Conservation (phyloP, 1,284 basidiomycete species). For the Dichomitus squalens region DNA sequence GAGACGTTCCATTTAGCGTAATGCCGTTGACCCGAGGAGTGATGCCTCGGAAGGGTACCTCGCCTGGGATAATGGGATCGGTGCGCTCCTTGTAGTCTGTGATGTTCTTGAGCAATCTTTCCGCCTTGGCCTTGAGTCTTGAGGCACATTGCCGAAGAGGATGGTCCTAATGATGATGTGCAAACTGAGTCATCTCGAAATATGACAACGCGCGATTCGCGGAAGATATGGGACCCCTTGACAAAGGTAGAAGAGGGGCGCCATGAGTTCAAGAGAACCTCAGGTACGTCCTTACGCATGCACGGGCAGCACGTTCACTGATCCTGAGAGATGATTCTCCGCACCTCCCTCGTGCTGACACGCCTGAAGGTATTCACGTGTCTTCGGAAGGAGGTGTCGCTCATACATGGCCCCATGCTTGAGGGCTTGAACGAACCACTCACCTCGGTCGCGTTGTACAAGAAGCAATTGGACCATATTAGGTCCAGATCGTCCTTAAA, state of each 20-base stretch:
- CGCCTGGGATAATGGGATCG: slow-evolving; percentile 60
- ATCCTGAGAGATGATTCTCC: no score
- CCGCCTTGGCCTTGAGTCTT: slow-evolving; percentile 79
- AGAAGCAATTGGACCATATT: slow-evolving; percentile 96
- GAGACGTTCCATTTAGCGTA: slow-evolving; percentile 33
- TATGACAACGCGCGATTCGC: neutral
- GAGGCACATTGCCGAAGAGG: slow-evolving; percentile 80
- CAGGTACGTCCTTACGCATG: no score
- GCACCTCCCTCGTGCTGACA: no score
- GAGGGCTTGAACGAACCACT: neutral
- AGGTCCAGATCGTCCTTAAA: slow-evolving; percentile 94
- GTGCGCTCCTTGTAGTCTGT: slow-evolving; percentile 84
- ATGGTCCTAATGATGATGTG: slow-evolving; percentile 64
- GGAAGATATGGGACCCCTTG: no score
- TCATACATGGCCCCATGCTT: neutral
- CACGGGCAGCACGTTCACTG: no score
- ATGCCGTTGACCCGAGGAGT: slow-evolving; percentile 37
- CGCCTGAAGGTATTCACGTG: neutral
- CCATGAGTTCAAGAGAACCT: no score
- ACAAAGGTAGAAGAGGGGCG: no score
- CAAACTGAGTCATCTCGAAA: no score
- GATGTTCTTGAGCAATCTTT: slow-evolving; percentile 84
- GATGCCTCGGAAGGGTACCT: slow-evolving; percentile 39
- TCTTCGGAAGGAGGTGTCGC: neutral
- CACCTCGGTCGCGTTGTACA: slow-evolving; percentile 91